Evolutionary conservation across 257 asterid genomes (phyloP), one percentile per base, ranked within the genome.

Genomic region (Paraleonurus japonicus): DNA sequence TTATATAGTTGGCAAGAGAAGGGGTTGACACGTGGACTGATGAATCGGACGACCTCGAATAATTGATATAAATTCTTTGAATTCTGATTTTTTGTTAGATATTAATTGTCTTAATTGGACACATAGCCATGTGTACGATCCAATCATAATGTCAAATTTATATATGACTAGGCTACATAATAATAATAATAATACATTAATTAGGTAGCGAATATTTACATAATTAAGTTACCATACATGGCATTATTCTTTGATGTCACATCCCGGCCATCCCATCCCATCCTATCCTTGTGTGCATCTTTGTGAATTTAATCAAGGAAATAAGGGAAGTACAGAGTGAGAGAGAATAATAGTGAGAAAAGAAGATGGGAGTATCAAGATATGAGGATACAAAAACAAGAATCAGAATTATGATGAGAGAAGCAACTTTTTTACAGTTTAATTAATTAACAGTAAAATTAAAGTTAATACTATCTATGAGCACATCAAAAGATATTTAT

Each of bases 1-100:
- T 37, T 84, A 74, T 77, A 84, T 81, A 83, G 78, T 16, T 64
- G 74, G 1, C 45, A 30, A 30, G 51, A 48, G 50, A 50, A 35
- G 50, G 27, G 39, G 1, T 63, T 39, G 81, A 61, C 67, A 77
- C 32, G 1, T 54, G 61, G 22, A 20, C 74, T 51, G 70, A 0
- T 66, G 26, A 69, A 33, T 47, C 7, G 61, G 17, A 20, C 26
- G 1, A 7, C 28, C 26, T 53, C 30, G 4, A 53, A 53, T 53
- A 9, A 51, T 19, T 48, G 2, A n/a, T 48, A 48, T 48, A 48
- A 47, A 15, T 17, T 50, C 4, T 50, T 1, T 41, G n/a, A n/a
- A n/a, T 3, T 41, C 1, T 8, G n/a, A n/a, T n/a, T n/a, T n/a
- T n/a, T n/a, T n/a, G n/a, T n/a, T n/a, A n/a, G n/a, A n/a, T n/a